Base-by-base conservation (phyloP, 441 rosid genomes). In the Manihot esculenta region DNA sequence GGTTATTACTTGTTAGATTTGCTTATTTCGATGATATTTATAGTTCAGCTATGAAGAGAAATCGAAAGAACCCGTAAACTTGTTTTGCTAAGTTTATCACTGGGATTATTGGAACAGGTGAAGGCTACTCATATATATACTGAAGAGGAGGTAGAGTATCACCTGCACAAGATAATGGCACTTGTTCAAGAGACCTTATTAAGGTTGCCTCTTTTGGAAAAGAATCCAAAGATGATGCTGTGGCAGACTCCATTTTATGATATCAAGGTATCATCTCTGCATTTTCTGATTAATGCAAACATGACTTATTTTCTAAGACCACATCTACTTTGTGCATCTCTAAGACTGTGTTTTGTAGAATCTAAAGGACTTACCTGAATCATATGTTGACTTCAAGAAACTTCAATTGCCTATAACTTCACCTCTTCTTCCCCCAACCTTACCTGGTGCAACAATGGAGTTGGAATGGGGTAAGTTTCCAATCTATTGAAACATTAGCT, bases 241-340 rank as follows among this genome's bases (percentile, higher is more conserved):
- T 91, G 97, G 98, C 84, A 33, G 65, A 84, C 93, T 83, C 95
- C 96, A n/a, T 90, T 94, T 80, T 87, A 85, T 77, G 86, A 85
- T 74, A 81, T 82, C 68, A 82, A 88, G 82, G 97, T 90, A 79
- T 76, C 30, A 18, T 42, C 60, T 62, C 67, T 50, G 23, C 10
- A 69, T 20, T 53, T 49, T 38, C 3, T 7, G 9, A n/a, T 55
- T 30, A 17, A 20, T 62, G 38, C 71, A 18, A 35, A 33, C 65
- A 41, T 57, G 47, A 60, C 41, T 13, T 42, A 30, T 78, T 14
- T 57, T 47, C 26, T 66, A 27, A 51, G 15, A 1, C 62, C 64
- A 35, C 71, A 7, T 14, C 15, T 64, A 20, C 1, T 24, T 33
- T 53, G 20, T 50, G 59, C 24, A n/a, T 63, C 21, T 78, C 68